Evolutionary conservation across 2,329 filamentous ascomycete species (phyloP).

Genomic region (Beauveria sp.): DNA sequence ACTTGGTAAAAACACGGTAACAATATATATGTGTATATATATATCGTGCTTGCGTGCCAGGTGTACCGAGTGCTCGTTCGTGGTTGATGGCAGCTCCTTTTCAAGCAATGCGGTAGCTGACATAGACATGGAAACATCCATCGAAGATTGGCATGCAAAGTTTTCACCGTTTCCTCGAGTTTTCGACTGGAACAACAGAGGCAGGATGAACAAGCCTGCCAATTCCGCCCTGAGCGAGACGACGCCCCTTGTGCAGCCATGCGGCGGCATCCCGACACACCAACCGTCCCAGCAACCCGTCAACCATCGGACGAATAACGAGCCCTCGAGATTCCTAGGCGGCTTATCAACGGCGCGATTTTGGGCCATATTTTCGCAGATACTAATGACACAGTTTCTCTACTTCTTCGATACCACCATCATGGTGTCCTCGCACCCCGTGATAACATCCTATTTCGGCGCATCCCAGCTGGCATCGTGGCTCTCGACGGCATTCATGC

Average conservation of each 20-base stretch:
- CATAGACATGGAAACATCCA: not conserved
- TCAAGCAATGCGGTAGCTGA: not conserved
- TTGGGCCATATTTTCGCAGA: slow-evolving; percentile 53
- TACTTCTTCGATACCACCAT: slow-evolving; percentile 68
- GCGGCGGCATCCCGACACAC: not conserved
- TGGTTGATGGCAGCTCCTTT: not conserved
- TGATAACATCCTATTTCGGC: slow-evolving; percentile 73
- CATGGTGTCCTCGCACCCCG: slow-evolving; percentile 74
- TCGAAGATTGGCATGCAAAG: not conserved
- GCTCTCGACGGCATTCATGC: slow-evolving; percentile 71
- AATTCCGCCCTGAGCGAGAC: not conserved
- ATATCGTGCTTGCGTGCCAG: too few relatives aligned
- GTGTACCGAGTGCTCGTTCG: not conserved
- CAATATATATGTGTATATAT: not conserved
- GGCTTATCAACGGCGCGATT: slow-evolving; percentile 44
- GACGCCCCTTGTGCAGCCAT: not conserved
- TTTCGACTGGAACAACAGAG: not conserved
- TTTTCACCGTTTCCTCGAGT: not conserved
- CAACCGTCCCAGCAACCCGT: not conserved
- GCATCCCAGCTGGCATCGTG: slow-evolving; percentile 73
- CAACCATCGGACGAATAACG: not conserved
- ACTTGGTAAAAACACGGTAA: too few relatives aligned
- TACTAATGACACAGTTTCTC: slow-evolving; percentile 50
- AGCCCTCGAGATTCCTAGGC: slow-evolving; percentile 29
- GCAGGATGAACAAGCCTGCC: not conserved